A percentile compares a stretch with the other conserved stretches of the same genome.
Conservation (phyloP, 2,329 filamentous ascomycete species). For the Sporothrix sp. region DNA sequence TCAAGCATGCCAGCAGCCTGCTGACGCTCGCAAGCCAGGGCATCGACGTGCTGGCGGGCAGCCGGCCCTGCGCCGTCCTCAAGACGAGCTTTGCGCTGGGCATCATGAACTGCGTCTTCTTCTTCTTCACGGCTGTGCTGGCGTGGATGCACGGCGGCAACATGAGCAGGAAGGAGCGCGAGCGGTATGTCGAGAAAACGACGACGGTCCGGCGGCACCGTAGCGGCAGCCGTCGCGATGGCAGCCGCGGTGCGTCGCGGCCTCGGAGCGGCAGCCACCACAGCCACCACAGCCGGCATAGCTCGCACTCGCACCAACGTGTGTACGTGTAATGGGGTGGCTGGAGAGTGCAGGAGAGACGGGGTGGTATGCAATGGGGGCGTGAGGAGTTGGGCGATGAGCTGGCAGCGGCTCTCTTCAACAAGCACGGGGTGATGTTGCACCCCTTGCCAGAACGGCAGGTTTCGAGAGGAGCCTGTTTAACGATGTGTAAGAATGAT, state of each 20-base stretch:
- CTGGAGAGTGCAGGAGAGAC: too few relatives aligned
- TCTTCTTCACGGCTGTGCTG: conserved; percentile 65
- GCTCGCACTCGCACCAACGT: conserved; percentile 40
- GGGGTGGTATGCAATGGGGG: too few relatives aligned
- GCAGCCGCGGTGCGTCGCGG: conserved; percentile 31
- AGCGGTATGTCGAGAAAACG: conserved; percentile 41
- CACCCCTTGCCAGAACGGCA: too few relatives aligned
- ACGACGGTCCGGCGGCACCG: conserved; percentile 32
- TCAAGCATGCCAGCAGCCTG: conserved; percentile 52
- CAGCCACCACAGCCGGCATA: conserved; percentile 26
- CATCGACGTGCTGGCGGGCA: conserved; percentile 40
- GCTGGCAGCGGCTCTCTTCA: too few relatives aligned
- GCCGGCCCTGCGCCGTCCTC: conserved; percentile 83
- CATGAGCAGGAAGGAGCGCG: conserved; percentile 31
- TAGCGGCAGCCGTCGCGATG: conserved; percentile 27
- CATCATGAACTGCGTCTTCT: conserved; percentile 80
- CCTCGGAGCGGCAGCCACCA: conserved; percentile 31
- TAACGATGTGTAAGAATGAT: background rate
- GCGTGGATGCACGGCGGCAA: conserved; percentile 50
- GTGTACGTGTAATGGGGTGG: conserved; percentile 35
- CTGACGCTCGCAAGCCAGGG: conserved; percentile 43
- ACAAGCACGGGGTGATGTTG: too few relatives aligned
- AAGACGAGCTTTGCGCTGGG: conserved; percentile 83
- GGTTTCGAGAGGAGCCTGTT: too few relatives aligned
- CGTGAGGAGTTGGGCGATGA: too few relatives aligned